A percentile compares a stretch with the other conserved stretches of the same genome.
These are phyloP conservation scores for Ustilago hordei DNA, from an alignment of 1,284 basidiomycete genomes.

Conservation along the genomic window DNA sequence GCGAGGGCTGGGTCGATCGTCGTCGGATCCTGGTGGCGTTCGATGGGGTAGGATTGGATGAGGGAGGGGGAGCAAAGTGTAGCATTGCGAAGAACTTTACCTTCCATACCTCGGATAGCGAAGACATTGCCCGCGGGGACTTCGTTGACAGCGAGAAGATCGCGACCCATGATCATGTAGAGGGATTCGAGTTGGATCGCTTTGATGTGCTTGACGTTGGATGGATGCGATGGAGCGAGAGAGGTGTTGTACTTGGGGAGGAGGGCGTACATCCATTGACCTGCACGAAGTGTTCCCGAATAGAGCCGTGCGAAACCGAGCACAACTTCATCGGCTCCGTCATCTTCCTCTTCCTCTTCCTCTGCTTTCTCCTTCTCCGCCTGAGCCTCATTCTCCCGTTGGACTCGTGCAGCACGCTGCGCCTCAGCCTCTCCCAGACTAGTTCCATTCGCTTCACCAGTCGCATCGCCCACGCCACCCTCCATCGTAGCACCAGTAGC, in stretches of 20 bases:
- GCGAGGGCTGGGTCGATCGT: constrained; percentile 34
- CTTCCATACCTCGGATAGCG: constrained; percentile 89
- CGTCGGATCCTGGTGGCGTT: constrained; percentile 22
- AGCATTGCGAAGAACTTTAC: constrained; percentile 88
- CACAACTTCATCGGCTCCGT: constrained; percentile 56
- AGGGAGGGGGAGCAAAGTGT: constrained; percentile 79
- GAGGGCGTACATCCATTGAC: constrained; percentile 77
- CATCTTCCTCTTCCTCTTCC: constrained; percentile 35
- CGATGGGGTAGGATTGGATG: constrained; percentile 32
- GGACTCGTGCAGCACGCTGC: constrained; percentile 32
- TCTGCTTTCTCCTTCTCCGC: constrained; percentile 33
- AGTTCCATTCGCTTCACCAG: constrained; percentile 40
- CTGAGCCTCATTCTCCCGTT: constrained; percentile 36
- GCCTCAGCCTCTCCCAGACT: constrained; percentile 50
- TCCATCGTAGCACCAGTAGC: constrained; percentile 62
- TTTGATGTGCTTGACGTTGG: constrained; percentile 76
- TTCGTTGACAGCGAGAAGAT: constrained; percentile 83
- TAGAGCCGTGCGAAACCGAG: constrained; percentile 92
- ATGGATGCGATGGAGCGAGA: constrained; percentile 77
- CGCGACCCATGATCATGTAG: constrained; percentile 98
- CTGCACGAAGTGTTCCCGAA: constrained; percentile 82
- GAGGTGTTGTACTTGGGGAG: constrained; percentile 89
- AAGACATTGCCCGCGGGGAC: constrained; percentile 97
- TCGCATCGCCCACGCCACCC: constrained; percentile 51
- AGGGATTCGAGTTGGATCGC: constrained; percentile 79